Percentiles rank a stretch among this genome's conserved stretches.
Conservation (phyloP, 1,284 basidiomycete species). For the Puccinia coronata region DNA sequence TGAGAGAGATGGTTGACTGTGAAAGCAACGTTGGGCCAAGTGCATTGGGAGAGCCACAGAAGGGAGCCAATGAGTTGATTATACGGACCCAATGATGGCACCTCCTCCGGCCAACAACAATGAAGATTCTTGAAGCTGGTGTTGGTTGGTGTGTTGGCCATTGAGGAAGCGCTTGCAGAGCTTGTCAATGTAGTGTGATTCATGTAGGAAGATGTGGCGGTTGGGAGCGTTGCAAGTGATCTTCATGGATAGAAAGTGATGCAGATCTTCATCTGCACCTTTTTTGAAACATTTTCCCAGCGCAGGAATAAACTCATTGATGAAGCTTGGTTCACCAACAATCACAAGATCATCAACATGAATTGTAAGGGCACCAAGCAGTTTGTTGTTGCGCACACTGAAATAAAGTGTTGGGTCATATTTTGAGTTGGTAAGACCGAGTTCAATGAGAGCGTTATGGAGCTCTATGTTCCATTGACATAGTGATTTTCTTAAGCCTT, state of each 20-base stretch:
- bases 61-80: background rate
- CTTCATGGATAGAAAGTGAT: conserved; percentile 17
- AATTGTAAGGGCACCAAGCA: background rate
- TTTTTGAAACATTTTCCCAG: background rate
- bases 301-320: background rate
- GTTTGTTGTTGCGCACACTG: background rate
- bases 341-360: conserved; percentile 18
- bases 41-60: conserved; percentile 29
- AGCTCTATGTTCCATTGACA: too few species aligned
- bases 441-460: background rate
- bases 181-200: conserved; percentile 11
- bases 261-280: background rate
- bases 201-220: background rate
- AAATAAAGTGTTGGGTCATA: conserved; percentile 42
- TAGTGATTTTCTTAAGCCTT: too few species aligned
- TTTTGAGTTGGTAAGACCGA: conserved; percentile 4
- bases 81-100: background rate
- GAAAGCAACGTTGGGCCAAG: background rate
- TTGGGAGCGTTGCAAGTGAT: background rate
- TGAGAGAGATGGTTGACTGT: conserved; percentile 15
- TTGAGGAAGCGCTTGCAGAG: background rate
- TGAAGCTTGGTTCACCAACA: background rate
- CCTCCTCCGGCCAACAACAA: background rate
- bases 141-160: background rate
- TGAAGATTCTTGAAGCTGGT: background rate